These are phyloP conservation scores for Penicillium expansum DNA, from an alignment of 2,329 filamentous ascomycete genomes.

Conservation along the genomic window DNA sequence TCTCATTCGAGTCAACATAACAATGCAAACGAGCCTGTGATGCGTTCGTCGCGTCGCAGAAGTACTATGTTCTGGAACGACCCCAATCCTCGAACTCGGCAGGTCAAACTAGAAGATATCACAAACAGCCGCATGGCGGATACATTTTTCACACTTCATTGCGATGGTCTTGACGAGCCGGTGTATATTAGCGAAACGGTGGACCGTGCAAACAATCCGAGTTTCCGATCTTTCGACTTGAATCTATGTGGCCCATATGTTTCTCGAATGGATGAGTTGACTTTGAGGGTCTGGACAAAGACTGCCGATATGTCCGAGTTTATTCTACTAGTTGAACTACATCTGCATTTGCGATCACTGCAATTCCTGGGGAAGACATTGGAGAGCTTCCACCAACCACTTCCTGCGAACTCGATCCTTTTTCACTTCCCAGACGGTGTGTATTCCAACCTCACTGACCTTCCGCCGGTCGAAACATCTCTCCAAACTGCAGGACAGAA, in stretches of 20 bases:
- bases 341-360: conserved; percentile 67
- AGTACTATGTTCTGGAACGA: conserved; percentile 64
- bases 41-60: conserved; percentile 45
- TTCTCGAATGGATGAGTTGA: conserved; percentile 64
- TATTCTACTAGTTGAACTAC: conserved; percentile 69
- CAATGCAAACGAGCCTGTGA: conserved; percentile 18
- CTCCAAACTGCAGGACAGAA: conserved; percentile 15
- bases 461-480: conserved; percentile 50
- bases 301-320: conserved; percentile 53
- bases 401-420: conserved; percentile 77
- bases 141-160: conserved; percentile 83
- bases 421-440: conserved; percentile 85
- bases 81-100: conserved; percentile 59
- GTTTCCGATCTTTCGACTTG: conserved; percentile 81
- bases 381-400: conserved; percentile 64
- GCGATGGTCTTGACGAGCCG: conserved; percentile 63
- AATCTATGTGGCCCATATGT: conserved; percentile 60
- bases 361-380: conserved; percentile 72
- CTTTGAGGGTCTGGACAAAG: conserved; percentile 71
- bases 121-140: conserved; percentile 74
- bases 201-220: conserved; percentile 82
- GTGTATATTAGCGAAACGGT: conserved; percentile 87
- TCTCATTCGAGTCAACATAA: conserved; percentile 19
- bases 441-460: conserved; percentile 71
- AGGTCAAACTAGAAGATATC: conserved; percentile 73